phyloP scores from a whole-genome alignment of 495 filamentous ascomycete genomes.

The Parachaetomium inaequale region DNA sequence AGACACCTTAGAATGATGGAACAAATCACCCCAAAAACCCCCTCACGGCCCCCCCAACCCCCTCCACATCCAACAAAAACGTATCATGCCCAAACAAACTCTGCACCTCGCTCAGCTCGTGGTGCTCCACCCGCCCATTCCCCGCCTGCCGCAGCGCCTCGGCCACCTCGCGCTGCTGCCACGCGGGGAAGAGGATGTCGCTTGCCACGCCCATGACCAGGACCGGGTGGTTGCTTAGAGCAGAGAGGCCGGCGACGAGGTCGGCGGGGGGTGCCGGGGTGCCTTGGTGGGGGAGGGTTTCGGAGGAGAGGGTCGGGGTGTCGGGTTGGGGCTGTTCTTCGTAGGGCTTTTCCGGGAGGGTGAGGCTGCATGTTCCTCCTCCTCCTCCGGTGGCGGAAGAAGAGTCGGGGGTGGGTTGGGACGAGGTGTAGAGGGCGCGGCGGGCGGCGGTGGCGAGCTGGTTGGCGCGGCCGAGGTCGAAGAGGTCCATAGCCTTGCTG shows the following conservation, averaged over 20 bases:
- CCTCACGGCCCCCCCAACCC: constrained; percentile 79
- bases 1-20: too few relatives aligned
- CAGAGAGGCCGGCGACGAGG: constrained; percentile 68
- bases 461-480: constrained; percentile 76
- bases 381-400: not conserved
- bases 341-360: constrained; percentile 79
- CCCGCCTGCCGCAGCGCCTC: constrained; percentile 72
- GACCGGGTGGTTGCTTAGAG: constrained; percentile 69
- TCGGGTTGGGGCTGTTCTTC: constrained; percentile 58
- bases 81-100: constrained; percentile 96
- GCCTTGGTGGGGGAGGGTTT: constrained; percentile 6
- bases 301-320: constrained; percentile 24
- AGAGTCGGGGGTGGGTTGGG: not conserved
- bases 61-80: constrained; percentile 87
- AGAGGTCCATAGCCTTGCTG: constrained; percentile 98
- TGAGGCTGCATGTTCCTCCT: constrained; percentile 68
- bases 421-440: constrained; percentile 22
- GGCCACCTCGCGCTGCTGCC: constrained; percentile 96
- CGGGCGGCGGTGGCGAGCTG: constrained; percentile 47
- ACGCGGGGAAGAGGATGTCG: constrained; percentile 95
- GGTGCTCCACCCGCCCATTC: constrained; percentile 75
- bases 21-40: constrained; percentile 61
- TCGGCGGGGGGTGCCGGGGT: constrained; percentile 54
- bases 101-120: constrained; percentile 87
- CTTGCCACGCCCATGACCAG: constrained; percentile 92